Percentiles rank a stretch among this genome's conserved stretches.
Evolutionary conservation across 2,329 filamentous ascomycete species (phyloP).

Genomic region (Geosmithia flava): DNA sequence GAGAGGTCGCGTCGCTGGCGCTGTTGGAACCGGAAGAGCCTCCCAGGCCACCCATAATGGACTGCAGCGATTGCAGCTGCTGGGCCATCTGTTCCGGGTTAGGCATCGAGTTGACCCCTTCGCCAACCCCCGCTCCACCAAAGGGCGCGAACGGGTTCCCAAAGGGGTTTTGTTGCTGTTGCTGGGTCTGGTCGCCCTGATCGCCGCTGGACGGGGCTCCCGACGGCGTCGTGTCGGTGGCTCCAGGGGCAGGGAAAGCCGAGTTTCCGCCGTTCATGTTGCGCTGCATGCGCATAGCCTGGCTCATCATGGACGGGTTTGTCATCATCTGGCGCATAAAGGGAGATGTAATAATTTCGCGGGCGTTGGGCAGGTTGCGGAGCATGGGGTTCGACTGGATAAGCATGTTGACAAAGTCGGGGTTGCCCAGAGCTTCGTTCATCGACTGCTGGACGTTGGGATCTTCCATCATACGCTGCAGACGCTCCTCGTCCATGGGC

Average conservation of each 20-base stretch:
- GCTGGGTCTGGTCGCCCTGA: constrained; percentile 8
- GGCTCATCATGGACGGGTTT: constrained; percentile 72
- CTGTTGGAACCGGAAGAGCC: neutral
- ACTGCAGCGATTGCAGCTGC: constrained; percentile 8
- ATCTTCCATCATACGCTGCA: constrained; percentile 78
- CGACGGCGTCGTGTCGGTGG: constrained; percentile 74
- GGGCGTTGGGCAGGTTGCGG: constrained; percentile 59
- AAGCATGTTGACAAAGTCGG: constrained; percentile 89
- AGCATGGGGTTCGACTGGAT: constrained; percentile 83
- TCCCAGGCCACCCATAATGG: neutral
- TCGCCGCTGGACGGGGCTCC: constrained; percentile 17
- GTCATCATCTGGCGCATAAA: constrained; percentile 88
- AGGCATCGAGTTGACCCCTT: constrained; percentile 3
- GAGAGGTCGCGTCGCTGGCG: neutral
- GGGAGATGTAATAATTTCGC: constrained; percentile 79
- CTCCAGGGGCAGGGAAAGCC: constrained; percentile 80
- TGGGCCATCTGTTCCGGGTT: constrained; percentile 4
- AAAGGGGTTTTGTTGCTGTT: constrained; percentile 29
- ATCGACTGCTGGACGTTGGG: constrained; percentile 77
- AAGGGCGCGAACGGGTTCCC: constrained; percentile 17
- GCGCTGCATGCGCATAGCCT: constrained; percentile 73
- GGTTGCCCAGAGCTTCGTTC: constrained; percentile 92
- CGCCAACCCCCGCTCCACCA: constrained; percentile 10
- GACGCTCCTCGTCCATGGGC: constrained; percentile 65
- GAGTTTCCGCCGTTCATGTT: constrained; percentile 45